A percentile compares a stretch with the other conserved stretches of the same genome.
Conservation (phyloP, 2,329 filamentous ascomycete species). For the Pestalotiopsis sp. region DNA sequence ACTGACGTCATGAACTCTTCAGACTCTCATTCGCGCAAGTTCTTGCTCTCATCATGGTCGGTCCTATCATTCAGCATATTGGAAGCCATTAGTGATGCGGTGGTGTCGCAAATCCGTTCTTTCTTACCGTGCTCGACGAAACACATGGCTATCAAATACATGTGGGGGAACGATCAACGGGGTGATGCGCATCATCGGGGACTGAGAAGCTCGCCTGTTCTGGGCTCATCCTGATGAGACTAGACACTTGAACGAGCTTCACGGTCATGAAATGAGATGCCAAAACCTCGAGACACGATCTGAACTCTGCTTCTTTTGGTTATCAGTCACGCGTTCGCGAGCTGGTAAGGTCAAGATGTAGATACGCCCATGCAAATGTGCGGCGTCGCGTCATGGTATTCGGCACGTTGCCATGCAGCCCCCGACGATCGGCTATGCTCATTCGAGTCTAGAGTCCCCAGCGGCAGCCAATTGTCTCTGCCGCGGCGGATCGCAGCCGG, state of each 20-base stretch:
- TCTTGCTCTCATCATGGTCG: neutral
- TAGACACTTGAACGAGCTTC: too few species aligned
- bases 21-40: neutral
- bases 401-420: neutral
- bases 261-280: too few species aligned
- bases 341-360: neutral
- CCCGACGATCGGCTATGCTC: neutral
- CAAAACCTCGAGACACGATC: too few species aligned
- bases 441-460: neutral
- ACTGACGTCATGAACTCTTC: neutral
- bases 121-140: too few species aligned
- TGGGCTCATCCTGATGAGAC: too few species aligned
- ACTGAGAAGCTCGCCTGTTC: too few species aligned
- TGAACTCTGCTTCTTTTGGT: too few species aligned
- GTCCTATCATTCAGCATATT: neutral
- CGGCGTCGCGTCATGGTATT: neutral
- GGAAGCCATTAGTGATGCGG: neutral
- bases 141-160: too few species aligned
- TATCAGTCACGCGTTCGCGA: too few species aligned
- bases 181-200: too few species aligned
- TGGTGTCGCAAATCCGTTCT: too few species aligned
- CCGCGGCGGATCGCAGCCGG: neutral
- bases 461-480: neutral
- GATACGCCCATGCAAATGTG: neutral
- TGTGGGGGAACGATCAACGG: too few species aligned